Percentiles rank a stretch among this genome's conserved stretches.
phyloP scores from a whole-genome alignment of 176 grass and related monocot species.

The Luzula sylvatica region DNA sequence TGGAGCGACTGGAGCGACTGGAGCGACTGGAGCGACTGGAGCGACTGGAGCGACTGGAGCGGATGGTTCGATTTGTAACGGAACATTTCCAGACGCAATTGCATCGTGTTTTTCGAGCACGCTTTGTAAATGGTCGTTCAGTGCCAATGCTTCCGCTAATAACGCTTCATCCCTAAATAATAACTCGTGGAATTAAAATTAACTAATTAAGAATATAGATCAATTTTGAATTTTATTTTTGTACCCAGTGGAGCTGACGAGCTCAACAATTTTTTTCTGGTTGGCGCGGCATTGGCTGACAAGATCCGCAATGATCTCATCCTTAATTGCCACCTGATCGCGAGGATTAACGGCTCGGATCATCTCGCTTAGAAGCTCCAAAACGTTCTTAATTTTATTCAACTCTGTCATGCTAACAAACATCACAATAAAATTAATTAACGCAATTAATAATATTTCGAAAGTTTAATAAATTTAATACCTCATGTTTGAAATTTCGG shows the following conservation, averaged over 20 bases:
- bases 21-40: conserved; percentile 22
- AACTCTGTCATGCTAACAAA: conserved; percentile 61
- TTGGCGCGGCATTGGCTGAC: conserved; percentile 66
- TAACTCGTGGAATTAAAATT: conserved; percentile 13
- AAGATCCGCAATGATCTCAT: conserved; percentile 78
- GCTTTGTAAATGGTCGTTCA: conserved; percentile 67
- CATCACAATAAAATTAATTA: background rate
- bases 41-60: conserved; percentile 12
- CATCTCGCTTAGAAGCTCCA: conserved; percentile 74
- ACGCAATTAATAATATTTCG: background rate
- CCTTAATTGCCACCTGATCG: conserved; percentile 47
- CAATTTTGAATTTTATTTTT: conserved; percentile 1
- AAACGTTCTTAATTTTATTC: conserved; percentile 56
- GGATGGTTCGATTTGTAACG: conserved; percentile 37
- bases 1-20: conserved; percentile 21
- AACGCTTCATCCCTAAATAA: conserved; percentile 62
- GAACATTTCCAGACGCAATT: conserved; percentile 35
- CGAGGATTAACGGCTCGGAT: conserved; percentile 63
- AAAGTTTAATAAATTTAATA: conserved; percentile 17
- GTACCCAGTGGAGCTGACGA: conserved; percentile 72
- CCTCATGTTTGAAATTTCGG: conserved; percentile 53
- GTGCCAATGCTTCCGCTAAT: conserved; percentile 65
- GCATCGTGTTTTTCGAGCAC: conserved; percentile 59
- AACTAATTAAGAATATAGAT: conserved; percentile 11
- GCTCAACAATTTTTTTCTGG: conserved; percentile 68